Conservation (phyloP, 2,329 filamentous ascomycete genomes). For the Paraphoma chrysanthemicola region DNA sequence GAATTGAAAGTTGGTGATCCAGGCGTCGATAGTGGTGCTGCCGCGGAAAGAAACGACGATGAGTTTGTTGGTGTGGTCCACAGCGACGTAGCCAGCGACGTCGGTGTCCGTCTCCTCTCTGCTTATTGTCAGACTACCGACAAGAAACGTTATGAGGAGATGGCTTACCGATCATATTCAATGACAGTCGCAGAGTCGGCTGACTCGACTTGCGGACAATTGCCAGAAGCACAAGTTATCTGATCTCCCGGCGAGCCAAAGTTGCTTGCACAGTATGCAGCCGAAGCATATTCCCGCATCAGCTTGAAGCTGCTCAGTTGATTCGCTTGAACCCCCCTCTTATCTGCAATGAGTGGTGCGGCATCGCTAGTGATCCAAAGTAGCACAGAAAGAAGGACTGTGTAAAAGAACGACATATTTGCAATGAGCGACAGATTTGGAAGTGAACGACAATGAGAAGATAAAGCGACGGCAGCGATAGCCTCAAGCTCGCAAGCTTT, state of each 20-base stretch:
- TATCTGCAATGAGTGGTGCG: slow-evolving; percentile 24
- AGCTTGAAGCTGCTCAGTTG: slow-evolving; percentile 34
- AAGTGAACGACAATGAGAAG: slow-evolving; percentile 4
- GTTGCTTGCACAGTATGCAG: slow-evolving; percentile 61
- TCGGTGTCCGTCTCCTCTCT: slow-evolving; percentile 43
- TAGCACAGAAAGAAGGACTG: slow-evolving; percentile 18
- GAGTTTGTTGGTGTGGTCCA: slow-evolving; percentile 54
- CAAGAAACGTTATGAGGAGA: background rate
- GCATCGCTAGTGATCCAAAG: slow-evolving; percentile 20
- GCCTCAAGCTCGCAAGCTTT: background rate
- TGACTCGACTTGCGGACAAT: slow-evolving; percentile 57
- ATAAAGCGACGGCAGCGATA: background rate
- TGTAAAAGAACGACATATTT: slow-evolving; percentile 16
- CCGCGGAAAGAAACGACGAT: slow-evolving; percentile 69
- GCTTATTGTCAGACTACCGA: slow-evolving; percentile 2
- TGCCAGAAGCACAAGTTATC: slow-evolving; percentile 54
- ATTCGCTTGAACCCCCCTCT: slow-evolving; percentile 24
- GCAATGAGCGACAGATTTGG: slow-evolving; percentile 8
- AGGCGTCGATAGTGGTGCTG: slow-evolving; percentile 65
- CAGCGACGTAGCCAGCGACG: slow-evolving; percentile 55
- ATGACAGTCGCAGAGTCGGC: slow-evolving; percentile 52
- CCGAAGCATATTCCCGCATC: slow-evolving; percentile 57
- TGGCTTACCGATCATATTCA: slow-evolving; percentile 48
- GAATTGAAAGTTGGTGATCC: slow-evolving; percentile 63
- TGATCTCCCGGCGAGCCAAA: slow-evolving; percentile 50